Evolutionary conservation across 2,329 filamentous ascomycete species (phyloP).

Genomic region (Sporothrix humicola): DNA sequence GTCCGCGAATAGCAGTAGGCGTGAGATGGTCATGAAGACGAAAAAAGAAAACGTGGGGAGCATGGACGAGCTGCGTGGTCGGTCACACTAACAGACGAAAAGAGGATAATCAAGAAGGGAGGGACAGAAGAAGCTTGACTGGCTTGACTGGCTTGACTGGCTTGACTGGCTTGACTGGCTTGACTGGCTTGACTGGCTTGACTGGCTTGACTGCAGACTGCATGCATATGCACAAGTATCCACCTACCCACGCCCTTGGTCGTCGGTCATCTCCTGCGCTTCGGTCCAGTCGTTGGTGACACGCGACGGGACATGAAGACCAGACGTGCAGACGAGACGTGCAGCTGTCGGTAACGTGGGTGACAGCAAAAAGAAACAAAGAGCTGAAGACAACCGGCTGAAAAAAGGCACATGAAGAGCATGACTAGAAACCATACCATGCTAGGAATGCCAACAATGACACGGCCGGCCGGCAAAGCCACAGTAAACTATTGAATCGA

Average conservation of each 20-base stretch:
- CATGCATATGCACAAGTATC: slow-evolving; percentile 3
- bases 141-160: too few relatives aligned
- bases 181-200: too few relatives aligned
- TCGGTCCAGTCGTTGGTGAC: slow-evolving; percentile 13
- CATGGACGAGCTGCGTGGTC: slow-evolving; percentile 20
- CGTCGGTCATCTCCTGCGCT: background rate
- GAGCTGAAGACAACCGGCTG: background rate
- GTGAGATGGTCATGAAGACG: background rate
- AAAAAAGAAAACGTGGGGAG: slow-evolving; percentile 18
- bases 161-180: too few relatives aligned
- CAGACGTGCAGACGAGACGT: too few relatives aligned
- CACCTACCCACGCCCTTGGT: background rate
- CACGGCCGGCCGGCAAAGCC: too few relatives aligned
- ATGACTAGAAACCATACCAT: background rate
- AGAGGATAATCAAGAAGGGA: background rate
- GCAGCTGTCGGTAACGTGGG: background rate
- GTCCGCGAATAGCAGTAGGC: background rate
- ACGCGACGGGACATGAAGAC: background rate
- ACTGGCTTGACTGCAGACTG: too few relatives aligned
- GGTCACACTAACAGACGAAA: background rate
- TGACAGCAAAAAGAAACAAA: background rate
- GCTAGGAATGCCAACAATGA: background rate
- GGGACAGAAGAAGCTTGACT: too few relatives aligned
- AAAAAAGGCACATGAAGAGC: background rate
- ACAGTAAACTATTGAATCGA: too few relatives aligned